phyloP scores from a whole-genome alignment of 2,329 filamentous ascomycete genomes.

The Aspergillus sp. region DNA sequence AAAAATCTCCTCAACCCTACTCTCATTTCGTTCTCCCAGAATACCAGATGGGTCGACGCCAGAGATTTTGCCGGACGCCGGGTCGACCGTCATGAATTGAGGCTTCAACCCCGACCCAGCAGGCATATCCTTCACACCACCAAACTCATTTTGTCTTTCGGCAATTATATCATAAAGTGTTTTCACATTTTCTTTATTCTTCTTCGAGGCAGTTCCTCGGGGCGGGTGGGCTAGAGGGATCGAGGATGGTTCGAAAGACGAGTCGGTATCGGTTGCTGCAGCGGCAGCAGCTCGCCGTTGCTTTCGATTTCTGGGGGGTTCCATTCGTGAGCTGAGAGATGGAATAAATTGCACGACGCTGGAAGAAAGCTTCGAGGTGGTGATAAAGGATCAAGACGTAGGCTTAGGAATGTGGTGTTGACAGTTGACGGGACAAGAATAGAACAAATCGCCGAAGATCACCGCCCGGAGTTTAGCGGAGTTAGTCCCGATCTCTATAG shows the following conservation, averaged over 20 bases:
- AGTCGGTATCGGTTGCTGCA: constrained; percentile 13
- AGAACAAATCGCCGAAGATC: too few species aligned
- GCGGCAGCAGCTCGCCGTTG: constrained; percentile 34
- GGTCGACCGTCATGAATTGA: constrained; percentile 32
- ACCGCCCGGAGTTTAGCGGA: too few species aligned
- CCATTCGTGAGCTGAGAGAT: constrained; percentile 13
- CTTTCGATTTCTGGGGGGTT: constrained; percentile 33
- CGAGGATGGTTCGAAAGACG: constrained; percentile 24
- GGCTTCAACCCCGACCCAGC: constrained; percentile 1
- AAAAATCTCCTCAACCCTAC: neutral
- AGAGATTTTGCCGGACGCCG: constrained; percentile 5
- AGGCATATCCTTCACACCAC: constrained; percentile 1
- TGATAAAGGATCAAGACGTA: too few species aligned
- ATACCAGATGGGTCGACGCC: neutral
- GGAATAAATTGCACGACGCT: too few species aligned
- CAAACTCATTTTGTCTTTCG: constrained; percentile 35
- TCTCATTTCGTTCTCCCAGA: neutral
- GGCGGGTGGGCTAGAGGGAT: constrained; percentile 29
- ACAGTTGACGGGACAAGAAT: too few species aligned
- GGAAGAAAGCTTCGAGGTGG: too few species aligned
- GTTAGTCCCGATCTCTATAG: too few species aligned
- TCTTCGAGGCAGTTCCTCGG: constrained; percentile 8
- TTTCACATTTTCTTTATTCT: constrained; percentile 20
- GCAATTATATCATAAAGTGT: constrained; percentile 43
- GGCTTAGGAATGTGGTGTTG: too few species aligned